These are phyloP conservation scores for Delphinella strobiligena DNA, from an alignment of 2,329 filamentous ascomycete genomes.

Conservation along the genomic window DNA sequence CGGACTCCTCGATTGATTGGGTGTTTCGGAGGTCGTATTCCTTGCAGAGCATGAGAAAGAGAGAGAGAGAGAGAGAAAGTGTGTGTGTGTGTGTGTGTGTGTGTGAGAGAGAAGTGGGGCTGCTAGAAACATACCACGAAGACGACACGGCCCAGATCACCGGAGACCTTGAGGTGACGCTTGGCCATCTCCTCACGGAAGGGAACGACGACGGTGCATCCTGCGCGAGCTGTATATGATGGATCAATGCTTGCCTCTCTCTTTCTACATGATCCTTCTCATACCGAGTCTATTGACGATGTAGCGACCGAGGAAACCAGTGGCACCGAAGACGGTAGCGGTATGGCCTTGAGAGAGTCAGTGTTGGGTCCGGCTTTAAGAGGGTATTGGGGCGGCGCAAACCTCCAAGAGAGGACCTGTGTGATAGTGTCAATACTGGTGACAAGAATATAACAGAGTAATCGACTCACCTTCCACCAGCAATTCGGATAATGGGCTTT, in stretches of 20 bases:
- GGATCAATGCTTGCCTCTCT: neutral
- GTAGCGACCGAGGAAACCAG: constrained; percentile 88
- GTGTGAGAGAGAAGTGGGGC: no score
- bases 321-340: constrained; percentile 94
- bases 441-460: neutral
- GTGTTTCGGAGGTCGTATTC: constrained; percentile 95
- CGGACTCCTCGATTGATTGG: constrained; percentile 87
- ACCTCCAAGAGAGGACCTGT: constrained; percentile 79
- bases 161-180: constrained; percentile 90
- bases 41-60: constrained; percentile 29
- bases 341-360: constrained; percentile 60
- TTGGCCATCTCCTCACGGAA: constrained; percentile 97
- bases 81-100: neutral
- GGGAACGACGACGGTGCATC: constrained; percentile 87
- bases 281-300: constrained; percentile 89
- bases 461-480: constrained; percentile 65
- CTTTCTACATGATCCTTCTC: constrained; percentile 9
- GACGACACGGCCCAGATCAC: constrained; percentile 78
- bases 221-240: constrained; percentile 59
- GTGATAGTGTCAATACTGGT: constrained; percentile 8
- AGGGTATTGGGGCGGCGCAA: constrained; percentile 19
- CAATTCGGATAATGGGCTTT: constrained; percentile 80
- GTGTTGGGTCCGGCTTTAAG: constrained; percentile 12
- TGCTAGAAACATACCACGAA: constrained; percentile 79
- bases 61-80: neutral